Conservation (phyloP, 306 rosid genomes). For the Datisca glomerata region DNA sequence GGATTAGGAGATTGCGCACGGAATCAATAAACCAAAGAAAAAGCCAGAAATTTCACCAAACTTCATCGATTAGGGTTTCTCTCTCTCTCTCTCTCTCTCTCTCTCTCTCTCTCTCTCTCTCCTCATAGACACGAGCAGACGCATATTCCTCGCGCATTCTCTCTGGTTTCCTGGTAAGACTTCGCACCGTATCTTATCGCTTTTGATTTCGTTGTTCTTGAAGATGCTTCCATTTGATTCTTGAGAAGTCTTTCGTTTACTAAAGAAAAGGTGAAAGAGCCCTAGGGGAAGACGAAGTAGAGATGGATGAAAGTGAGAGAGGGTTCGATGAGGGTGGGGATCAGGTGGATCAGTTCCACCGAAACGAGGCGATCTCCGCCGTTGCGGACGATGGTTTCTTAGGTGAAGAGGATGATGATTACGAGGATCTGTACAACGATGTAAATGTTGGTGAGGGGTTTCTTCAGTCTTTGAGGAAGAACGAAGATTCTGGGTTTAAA, state of each 20-base stretch:
- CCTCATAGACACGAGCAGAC: no score
- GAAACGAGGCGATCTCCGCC: conserved; percentile 96
- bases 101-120: no score
- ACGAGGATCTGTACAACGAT: conserved; percentile 92
- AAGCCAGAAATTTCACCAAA: no score
- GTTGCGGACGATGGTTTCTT: conserved; percentile 84
- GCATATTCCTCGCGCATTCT: no score
- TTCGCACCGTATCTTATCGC: no score
- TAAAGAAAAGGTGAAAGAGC: neutral
- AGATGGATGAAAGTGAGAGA: conserved; percentile 67
- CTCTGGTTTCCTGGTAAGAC: neutral
- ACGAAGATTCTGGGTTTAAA: conserved; percentile 46
- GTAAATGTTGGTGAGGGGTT: conserved; percentile 94
- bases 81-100: neutral
- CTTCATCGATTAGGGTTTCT: neutral
- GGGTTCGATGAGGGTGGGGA: conserved; percentile 56
- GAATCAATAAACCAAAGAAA: no score
- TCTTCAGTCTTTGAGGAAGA: conserved; percentile 66
- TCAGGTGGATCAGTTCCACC: conserved; percentile 83
- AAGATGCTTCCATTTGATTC: neutral
- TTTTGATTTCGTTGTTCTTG: neutral
- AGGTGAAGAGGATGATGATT: conserved; percentile 86
- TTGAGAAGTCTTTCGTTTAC: neutral
- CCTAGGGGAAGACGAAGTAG: neutral
- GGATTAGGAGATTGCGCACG: no score